Percentiles rank a stretch among this genome's conserved stretches.
Evolutionary conservation across 139 green algal genomes (phyloP).

Genomic region (Pseudopediastrum boryanum): DNA sequence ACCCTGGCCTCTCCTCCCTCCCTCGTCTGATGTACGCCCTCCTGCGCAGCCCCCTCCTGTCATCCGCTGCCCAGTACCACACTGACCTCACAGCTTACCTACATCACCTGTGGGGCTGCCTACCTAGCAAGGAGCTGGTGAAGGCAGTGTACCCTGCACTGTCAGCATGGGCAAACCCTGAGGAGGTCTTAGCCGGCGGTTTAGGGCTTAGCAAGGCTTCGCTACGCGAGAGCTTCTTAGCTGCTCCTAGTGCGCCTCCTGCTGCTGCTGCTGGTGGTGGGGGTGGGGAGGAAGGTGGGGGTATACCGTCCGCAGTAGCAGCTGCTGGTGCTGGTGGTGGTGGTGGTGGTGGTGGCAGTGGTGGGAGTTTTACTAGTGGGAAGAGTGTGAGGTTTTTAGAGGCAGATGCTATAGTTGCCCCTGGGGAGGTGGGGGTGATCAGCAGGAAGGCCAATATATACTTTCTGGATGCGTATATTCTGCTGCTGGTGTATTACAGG

Average conservation of each 20-base stretch:
- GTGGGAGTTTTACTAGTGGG: not conserved
- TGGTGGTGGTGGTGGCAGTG: not conserved
- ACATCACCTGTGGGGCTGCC: slow-evolving; percentile 56
- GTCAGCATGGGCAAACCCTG: slow-evolving; percentile 67
- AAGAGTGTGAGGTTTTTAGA: not conserved
- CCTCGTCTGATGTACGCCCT: slow-evolving; percentile 88
- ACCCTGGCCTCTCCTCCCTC: slow-evolving; percentile 65
- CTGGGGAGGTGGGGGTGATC: not conserved
- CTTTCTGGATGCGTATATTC: slow-evolving; percentile 85
- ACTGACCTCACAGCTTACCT: slow-evolving; percentile 74
- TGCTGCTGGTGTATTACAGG: slow-evolving; percentile 65
- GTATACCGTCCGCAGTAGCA: no score
- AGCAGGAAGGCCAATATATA: slow-evolving; percentile 71
- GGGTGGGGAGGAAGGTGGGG: no score
- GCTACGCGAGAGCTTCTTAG: not conserved
- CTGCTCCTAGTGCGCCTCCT: not conserved
- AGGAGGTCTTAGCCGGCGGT: not conserved
- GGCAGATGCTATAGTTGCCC: not conserved
- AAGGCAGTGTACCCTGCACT: slow-evolving; percentile 83
- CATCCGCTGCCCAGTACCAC: slow-evolving; percentile 53
- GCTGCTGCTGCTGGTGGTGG: slow-evolving; percentile 20
- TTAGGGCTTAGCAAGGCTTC: not conserved
- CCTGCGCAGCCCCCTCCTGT: slow-evolving; percentile 75
- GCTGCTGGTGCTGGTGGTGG: not conserved
- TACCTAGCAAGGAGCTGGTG: slow-evolving; percentile 76